Percentiles rank a stretch among this genome's conserved stretches.
phyloP scores from a whole-genome alignment of 352 stramenopile species.

The Phytophthora brassicae region DNA sequence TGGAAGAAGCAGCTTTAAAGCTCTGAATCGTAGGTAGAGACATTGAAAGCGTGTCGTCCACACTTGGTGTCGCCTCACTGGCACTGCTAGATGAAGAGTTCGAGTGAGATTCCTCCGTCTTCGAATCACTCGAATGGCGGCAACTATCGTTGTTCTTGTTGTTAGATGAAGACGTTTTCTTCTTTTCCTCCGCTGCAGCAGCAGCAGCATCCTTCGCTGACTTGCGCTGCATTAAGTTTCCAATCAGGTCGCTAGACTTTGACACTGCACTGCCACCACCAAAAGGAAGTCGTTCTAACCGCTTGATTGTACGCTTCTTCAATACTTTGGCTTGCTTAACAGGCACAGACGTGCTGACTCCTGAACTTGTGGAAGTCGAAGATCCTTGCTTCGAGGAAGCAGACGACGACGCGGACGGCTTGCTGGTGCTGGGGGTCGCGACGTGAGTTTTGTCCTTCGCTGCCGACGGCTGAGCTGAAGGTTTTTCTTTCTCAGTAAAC shows the following conservation, averaged over 20 bases:
- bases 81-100: conserved; percentile 18
- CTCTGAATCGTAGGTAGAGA: conserved; percentile 80
- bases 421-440: conserved; percentile 11
- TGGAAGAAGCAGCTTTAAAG: conserved; percentile 60
- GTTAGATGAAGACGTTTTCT: conserved; percentile 37
- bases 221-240: conserved; percentile 83
- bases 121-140: conserved; percentile 15
- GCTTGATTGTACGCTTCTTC: conserved; percentile 79
- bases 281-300: conserved; percentile 70
- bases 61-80: conserved; percentile 28
- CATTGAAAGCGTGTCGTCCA: conserved; percentile 46
- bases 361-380: conserved; percentile 17
- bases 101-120: conserved; percentile 17
- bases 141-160: conserved; percentile 18
- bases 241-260: conserved; percentile 81
- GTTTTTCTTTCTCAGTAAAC: conserved; percentile 86
- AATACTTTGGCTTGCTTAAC: conserved; percentile 43
- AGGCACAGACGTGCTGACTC: conserved; percentile 11
- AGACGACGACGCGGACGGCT: conserved; percentile 20
- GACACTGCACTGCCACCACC: conserved; percentile 54
- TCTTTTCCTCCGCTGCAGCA: conserved; percentile 39
- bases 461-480: conserved; percentile 27
- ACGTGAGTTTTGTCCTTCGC: conserved; percentile 17
- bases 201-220: conserved; percentile 66
- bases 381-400: conserved; percentile 15